Evolutionary conservation across 139 green algal species (phyloP).

Genomic region (Tetraselmis striata): DNA sequence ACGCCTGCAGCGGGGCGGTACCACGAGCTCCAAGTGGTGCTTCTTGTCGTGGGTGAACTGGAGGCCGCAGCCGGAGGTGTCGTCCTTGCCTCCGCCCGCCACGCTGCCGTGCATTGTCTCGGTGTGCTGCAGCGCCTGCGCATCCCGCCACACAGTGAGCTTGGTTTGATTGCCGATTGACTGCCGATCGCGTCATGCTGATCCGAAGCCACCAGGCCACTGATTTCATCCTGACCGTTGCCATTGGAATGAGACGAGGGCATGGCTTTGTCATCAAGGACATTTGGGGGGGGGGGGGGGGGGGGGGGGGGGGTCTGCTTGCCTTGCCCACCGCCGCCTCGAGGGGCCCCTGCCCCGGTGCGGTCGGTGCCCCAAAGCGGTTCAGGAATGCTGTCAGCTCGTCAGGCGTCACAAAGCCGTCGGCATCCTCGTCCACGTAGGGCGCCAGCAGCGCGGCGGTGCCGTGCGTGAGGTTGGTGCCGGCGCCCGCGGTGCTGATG

Average conservation of each 20-base stretch:
- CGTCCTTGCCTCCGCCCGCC: no score
- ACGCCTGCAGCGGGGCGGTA: no score
- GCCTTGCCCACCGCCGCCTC: not conserved
- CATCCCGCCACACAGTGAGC: not conserved
- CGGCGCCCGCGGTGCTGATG: not conserved
- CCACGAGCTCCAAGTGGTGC: slow-evolving; percentile 11
- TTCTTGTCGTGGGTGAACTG: slow-evolving; percentile 2
- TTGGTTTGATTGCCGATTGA: not conserved
- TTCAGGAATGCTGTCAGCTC: slow-evolving; percentile 3
- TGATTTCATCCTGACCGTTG: no score
- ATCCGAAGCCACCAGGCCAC: no score
- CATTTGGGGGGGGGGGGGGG: no score
- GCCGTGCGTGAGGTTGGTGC: not conserved
- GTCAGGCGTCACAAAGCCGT: slow-evolving; percentile 8
- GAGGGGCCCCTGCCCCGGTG: not conserved
- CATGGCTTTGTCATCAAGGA: no score
- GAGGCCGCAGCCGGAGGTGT: not conserved
- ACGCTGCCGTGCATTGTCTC: not conserved
- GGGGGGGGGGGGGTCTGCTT: no score
- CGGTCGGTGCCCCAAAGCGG: not conserved
- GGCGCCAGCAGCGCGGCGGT: not conserved
- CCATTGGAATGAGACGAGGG: no score
- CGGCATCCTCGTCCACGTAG: slow-evolving; percentile 8
- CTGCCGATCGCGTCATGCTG: no score
- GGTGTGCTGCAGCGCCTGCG: not conserved